Conservation (phyloP, 306 rosid genomes). For the Prosopis cineraria region DNA sequence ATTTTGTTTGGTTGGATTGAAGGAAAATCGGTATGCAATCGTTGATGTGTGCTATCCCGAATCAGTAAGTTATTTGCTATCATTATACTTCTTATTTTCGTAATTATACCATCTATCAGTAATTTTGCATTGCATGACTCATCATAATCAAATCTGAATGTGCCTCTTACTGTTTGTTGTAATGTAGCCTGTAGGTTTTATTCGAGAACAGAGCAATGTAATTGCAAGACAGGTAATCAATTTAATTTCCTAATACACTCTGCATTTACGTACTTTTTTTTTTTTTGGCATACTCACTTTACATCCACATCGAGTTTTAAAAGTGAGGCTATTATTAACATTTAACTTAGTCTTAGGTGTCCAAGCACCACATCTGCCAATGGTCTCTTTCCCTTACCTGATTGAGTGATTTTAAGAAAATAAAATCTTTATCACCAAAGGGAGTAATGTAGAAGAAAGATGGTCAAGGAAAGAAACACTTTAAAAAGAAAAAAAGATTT, state of each 20-base stretch:
- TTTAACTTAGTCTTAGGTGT: neutral
- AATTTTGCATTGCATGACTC: slow-evolving; percentile 8
- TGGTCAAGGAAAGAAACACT: neutral
- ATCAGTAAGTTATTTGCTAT: slow-evolving; percentile 78
- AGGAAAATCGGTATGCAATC: slow-evolving; percentile 96
- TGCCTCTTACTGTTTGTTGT: slow-evolving; percentile 32
- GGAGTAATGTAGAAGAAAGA: neutral
- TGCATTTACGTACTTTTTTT: no score
- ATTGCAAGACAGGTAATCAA: slow-evolving; percentile 79
- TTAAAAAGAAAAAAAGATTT: neutral
- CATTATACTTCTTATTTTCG: slow-evolving; percentile 25
- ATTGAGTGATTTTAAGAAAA: no score
- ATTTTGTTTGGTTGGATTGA: slow-evolving; percentile 44
- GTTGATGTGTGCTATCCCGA: slow-evolving; percentile 94
- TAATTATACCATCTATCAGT: neutral
- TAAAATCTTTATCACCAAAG: neutral
- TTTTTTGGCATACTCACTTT: no score
- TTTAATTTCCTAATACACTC: slow-evolving; percentile 16
- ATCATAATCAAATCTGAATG: slow-evolving; percentile 7
- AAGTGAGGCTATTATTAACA: neutral
- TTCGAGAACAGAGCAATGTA: slow-evolving; percentile 79
- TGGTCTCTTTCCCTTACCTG: no score
- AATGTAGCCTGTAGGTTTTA: slow-evolving; percentile 86
- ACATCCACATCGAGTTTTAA: no score
- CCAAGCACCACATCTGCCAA: no score